Conservation (phyloP, 2,329 filamentous ascomycete species). For the Coniochaeta sp. region DNA sequence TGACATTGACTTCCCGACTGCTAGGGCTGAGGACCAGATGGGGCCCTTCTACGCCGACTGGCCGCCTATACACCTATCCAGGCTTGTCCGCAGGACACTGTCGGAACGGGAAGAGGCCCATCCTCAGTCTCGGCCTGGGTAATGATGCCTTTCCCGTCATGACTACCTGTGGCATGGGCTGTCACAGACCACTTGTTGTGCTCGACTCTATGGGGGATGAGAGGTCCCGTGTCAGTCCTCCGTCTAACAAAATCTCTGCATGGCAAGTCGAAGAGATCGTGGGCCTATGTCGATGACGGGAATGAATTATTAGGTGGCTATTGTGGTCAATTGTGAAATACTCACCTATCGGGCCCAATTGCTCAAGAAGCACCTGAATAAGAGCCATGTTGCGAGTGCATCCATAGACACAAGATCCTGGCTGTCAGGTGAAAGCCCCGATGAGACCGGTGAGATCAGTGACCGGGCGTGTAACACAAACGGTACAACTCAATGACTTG, state of each 20-base stretch:
- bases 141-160: not conserved
- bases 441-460: not conserved
- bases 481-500: not conserved
- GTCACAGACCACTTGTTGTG: too few species aligned
- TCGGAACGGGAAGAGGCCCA: not conserved
- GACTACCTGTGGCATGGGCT: too few species aligned
- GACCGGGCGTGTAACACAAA: not conserved
- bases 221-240: not conserved
- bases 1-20: slow-evolving; percentile 34
- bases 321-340: too few species aligned
- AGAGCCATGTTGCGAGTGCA: too few species aligned
- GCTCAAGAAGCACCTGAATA: too few species aligned
- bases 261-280: too few species aligned
- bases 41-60: slow-evolving; percentile 59
- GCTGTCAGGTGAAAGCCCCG: not conserved
- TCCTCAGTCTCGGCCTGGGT: not conserved
- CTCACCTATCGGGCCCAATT: too few species aligned
- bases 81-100: slow-evolving; percentile 4
- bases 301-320: too few species aligned
- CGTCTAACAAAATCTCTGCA: too few species aligned
- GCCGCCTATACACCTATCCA: slow-evolving; percentile 53
- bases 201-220: not conserved
- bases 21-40: slow-evolving; percentile 33
- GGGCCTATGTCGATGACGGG: too few species aligned
- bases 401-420: too few species aligned